Evolutionary conservation across 441 rosid species (phyloP).

Genomic region (Bruguiera hainesii): DNA sequence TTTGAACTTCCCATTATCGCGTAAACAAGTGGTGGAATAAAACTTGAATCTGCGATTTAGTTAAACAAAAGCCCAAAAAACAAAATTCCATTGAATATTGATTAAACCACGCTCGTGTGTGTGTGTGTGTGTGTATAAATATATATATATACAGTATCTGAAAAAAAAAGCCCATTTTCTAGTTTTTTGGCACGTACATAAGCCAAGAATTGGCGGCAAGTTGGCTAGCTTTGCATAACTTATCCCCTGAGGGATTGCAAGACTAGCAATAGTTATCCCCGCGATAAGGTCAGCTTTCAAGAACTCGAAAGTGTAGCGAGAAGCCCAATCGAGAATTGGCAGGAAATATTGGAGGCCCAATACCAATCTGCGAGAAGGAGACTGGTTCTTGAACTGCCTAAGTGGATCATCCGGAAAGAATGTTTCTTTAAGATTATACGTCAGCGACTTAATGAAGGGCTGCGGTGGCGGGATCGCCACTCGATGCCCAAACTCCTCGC

Average conservation of each 20-base stretch:
- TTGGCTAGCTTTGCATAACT: conserved; percentile 77
- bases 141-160: neutral
- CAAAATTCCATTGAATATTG: neutral
- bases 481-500: neutral
- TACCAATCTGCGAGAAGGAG: conserved; percentile 27
- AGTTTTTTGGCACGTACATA: conserved; percentile 41
- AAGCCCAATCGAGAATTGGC: conserved; percentile 67
- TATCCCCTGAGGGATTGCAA: conserved; percentile 77
- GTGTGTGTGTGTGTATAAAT: too few relatives aligned
- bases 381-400: conserved; percentile 62
- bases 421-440: conserved; percentile 53
- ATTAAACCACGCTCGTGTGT: neutral
- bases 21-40: conserved; percentile 65
- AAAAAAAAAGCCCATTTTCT: neutral
- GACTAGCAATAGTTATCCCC: conserved; percentile 78
- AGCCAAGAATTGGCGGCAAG: conserved; percentile 74
- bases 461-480: neutral
- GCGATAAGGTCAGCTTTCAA: conserved; percentile 63
- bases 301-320: conserved; percentile 51
- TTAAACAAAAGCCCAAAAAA: neutral
- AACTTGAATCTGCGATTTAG: conserved; percentile 55
- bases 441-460: neutral
- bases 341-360: conserved; percentile 55
- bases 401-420: conserved; percentile 78
- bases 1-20: conserved; percentile 75